A percentile compares a stretch with the other conserved stretches of the same genome.
Conservation (phyloP, 768 basidiomycete genomes). For the Pleurotus ostreatus region DNA sequence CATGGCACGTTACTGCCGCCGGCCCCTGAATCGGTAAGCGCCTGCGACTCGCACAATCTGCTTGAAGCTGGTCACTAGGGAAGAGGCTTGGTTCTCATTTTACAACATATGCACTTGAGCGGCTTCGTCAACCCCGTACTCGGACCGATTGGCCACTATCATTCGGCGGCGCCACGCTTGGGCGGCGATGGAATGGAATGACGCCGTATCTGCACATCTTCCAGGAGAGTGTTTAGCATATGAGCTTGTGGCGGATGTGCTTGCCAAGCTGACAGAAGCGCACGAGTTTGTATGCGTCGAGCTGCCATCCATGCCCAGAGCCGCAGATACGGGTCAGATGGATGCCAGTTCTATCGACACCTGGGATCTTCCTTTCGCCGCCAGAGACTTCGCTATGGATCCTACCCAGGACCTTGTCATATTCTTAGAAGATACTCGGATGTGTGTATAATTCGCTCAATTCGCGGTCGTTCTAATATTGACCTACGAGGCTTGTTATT, state of each 20-base stretch:
- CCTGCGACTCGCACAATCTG: too few species aligned
- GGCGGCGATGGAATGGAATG: conserved; percentile 19
- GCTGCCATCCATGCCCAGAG: conserved; percentile 20
- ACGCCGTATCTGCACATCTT: conserved; percentile 1
- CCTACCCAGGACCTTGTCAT: conserved; percentile 59
- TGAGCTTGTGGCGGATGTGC: conserved; percentile 57
- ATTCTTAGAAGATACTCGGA: conserved; percentile 26
- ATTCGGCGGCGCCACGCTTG: conserved; percentile 20
- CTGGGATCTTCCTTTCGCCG: conserved; percentile 33
- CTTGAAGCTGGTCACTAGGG: too few species aligned
- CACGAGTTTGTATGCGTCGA: conserved; percentile 16
- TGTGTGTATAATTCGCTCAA: conserved; percentile 8
- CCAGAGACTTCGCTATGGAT: conserved; percentile 62
- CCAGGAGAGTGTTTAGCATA: conserved; percentile 37
- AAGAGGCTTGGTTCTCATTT: too few species aligned
- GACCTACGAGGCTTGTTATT: background rate
- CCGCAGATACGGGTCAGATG: conserved; percentile 8
- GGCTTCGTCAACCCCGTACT: conserved; percentile 4
- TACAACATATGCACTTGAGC: background rate
- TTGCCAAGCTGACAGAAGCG: conserved; percentile 37
- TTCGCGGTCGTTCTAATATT: background rate
- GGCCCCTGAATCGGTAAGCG: too few species aligned
- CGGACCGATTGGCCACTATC: conserved; percentile 17
- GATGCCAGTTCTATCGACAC: conserved; percentile 4
- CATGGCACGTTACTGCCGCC: too few species aligned